Evolutionary conservation across 2,329 filamentous ascomycete species (phyloP), one percentile per base, ranked within the genome.

Genomic region (Penicillium polonicum): DNA sequence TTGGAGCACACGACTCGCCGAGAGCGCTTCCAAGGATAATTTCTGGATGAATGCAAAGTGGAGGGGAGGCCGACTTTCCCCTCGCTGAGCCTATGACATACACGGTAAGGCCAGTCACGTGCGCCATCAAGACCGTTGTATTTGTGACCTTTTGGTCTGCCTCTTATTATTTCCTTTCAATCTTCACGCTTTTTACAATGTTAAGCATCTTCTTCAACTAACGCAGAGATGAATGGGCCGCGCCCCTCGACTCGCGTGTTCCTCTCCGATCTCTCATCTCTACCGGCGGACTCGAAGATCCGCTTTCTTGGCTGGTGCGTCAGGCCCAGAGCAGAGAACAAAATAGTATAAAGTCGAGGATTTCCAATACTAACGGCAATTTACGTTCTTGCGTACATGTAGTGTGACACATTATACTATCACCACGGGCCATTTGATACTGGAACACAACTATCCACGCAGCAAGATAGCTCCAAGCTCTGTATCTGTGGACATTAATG

Each of bases 231-330:
- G 69, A 74, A 72, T 60, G 84, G 83, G 9, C 89, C 90, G 29
- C 77, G 85, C 33, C 83, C 91, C 7, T 88, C 87, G 23, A 80
- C 77, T 58, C 78, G 87, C 41, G 85, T 87, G 59, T 85, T 91
- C 59, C 79, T 93, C 54, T 85, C 83, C 15, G 78, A 83, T 56
- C 76, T 92, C 15, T 77, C 82, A 4, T 69, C 70, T 50, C 78
- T 78, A 48, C 70, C 77, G n/a, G 63, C 78, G 15, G 84, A 84
- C 41, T 84, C 86, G n/a, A 97, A 97, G 77, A 88, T 97, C 60
- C 88, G 93, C 60, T 96, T 97, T 74, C 77, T 97, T 50, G 92
- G 91, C 74, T 97, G 92, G 93, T 96, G 82, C 78, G 86, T 77
- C 35, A 51, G 25, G 51, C 33, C 25, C 35, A 51, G 57, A 50